Base-by-base conservation (phyloP, 2,329 filamentous ascomycete genomes). In the Leptodontidium sp. region DNA sequence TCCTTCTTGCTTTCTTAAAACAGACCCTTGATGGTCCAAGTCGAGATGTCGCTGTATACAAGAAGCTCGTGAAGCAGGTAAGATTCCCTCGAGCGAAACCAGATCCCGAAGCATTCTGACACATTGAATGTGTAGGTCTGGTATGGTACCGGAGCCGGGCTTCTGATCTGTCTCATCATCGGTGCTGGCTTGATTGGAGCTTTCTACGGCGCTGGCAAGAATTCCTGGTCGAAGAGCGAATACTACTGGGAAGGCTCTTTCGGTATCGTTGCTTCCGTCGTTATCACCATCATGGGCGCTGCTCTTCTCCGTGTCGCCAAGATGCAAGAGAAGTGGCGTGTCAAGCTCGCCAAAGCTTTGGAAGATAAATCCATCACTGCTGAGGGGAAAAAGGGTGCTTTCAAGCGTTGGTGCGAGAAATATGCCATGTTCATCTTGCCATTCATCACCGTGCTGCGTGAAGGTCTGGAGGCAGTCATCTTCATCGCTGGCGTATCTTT, bases 391-490 rank as follows among this genome's bases (percentile, higher is more conserved):
- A 2, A 79, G 79, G 17, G 81, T 78, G 4, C 81, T 4, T 80
- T 94, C 71, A 91, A 91, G 45, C 81, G 82, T 66, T 92, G 87
- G 81, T 80, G 84, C 24, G 90, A 94, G 79, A 93, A 92, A 79
- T 96, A 97, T 77, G 88, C 90, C 76, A 93, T 97, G 91, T 96
- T 97, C 78, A 80, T 93, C 57, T 83, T 97, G 65, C 94, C 94
- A 0, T 97, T 97, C 80, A 85, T 97, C 77, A 97, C 93, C 0
- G 91, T 96, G n/a, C 82, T 97, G 15, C 85, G 94, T 45, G 93
- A 97, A 79, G 94, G 93, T 2, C 87, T 97, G 38, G 94, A 97
- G 79, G 93, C 91, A 0, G 90, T 97, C 45, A 87, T 97, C 29
- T 97, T 97, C 79, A 89, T 97, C 64, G 93, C 92, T 17, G 94